Evolutionary conservation across 441 rosid species (phyloP), one percentile per base, ranked within the genome.

Genomic region (Gossypium laxum): DNA sequence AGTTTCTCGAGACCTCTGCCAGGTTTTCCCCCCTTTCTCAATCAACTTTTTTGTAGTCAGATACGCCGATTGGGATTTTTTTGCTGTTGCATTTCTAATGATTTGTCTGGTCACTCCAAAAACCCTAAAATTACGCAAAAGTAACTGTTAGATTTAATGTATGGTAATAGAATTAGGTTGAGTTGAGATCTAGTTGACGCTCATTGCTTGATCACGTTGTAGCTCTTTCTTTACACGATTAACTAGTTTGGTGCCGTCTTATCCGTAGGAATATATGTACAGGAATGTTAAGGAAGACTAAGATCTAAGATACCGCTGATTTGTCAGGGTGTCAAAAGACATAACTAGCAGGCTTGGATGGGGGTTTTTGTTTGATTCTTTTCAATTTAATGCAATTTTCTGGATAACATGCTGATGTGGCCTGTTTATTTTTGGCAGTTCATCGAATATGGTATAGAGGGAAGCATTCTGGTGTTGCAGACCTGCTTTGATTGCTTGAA

Each of bases 401-500:
- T 48, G 47, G 41, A 21, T 67, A 62, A 15, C 15, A 4, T 4
- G 34, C 21, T 66, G 28, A 21, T 52, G 26, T 45, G 1, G 3
- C 22, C 58, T 67, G 26, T 15, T 63, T 52, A 11, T 64, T 51
- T 1, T 26, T 81, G 55, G 66, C 85, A 94, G 99, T 81, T 90
- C 74, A 76, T 78, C 71, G 93, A 86, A 60, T 68, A 54, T 85
- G 97, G 97, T 63, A 67, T 76, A 26, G 91, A 83, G 81, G 88
- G 81, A 72, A 74, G 88, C 78, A 69, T 88, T 77, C 70, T 84
- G 67, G 79, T 88, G 77, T 84, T 92, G 65, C 84, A 81, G 69
- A 81, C 84, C 52, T 92, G 90, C 83, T 71, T 91, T 71, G 93
- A 81, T 57, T 80, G 74, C 77, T 77, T 95, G 77, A 80, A 80